Base-by-base conservation (phyloP, 2,329 filamentous ascomycete species). In the Stagonosporopsis cucurbitacearum region DNA sequence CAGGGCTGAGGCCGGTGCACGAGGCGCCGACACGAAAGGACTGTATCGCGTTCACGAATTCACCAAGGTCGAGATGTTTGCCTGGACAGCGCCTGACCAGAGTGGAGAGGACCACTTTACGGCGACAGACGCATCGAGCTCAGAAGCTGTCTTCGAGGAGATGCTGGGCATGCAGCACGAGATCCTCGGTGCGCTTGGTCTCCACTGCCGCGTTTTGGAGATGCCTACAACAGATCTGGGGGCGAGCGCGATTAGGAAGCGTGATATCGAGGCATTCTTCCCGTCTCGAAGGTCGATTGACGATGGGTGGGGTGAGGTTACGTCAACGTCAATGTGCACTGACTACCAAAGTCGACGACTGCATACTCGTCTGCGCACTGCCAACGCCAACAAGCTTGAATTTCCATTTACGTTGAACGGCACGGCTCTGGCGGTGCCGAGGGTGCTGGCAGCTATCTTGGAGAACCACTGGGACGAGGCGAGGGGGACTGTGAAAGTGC, bases 31-130 rank as follows among this genome's bases (percentile, higher is more conserved):
- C 66, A 96, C 93, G 1, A 97, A 96, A 78, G 95, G 95, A 5
- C 80, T 99, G 1, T 99, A 98, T 78, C 89, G 95, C 25, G 95
- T 99, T 3, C 95, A 99, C 77, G 95, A 99, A 77, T 99, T 99
- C 77, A 96, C 92, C 25, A 99, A 99, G 75, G 94, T 99, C 0
- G 95, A 99, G 77, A 88, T 99, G 82, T 98, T 99, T 73, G 92
- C 90, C 0, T 99, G 95, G 95, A 89, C 91, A 4, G 67, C 82
- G 26, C 86, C 90, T 1, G 81, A 86, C 49, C 37, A 49, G 20
- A 66, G 66, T 25, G 69, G 65, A 4, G 59, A 70, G 8, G 71
- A 75, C 2, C 67, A 73, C 39, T 76, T 76, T 46, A 64, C 62
- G 6, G 62, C 67, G 9, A 54, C 67, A 35, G 42, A 60, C 46